These are phyloP conservation scores for Eimeria maxima DNA, from an alignment of 169 alveolate species.

Conservation along the genomic window DNA sequence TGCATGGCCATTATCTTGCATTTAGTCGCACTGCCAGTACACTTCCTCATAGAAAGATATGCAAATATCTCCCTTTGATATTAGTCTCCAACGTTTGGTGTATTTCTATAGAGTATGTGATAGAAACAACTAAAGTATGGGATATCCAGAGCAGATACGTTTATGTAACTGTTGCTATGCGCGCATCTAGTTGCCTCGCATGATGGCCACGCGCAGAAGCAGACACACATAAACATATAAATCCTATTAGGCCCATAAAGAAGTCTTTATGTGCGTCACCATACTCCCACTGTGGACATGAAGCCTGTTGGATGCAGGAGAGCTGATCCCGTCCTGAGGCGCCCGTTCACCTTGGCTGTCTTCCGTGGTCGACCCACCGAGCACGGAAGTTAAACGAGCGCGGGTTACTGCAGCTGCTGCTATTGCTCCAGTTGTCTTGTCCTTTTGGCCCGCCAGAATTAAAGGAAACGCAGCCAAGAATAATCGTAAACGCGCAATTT, in stretches of 20 bases:
- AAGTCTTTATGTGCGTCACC: not conserved
- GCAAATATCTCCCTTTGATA: conserved; percentile 5
- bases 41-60: not conserved
- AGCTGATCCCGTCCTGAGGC: not conserved
- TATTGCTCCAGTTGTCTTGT: conserved; percentile 25
- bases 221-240: conserved; percentile 8
- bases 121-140: not conserved
- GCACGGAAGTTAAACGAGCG: not conserved
- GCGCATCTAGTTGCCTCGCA: not conserved
- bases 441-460: conserved; percentile 1
- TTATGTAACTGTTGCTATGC: not conserved
- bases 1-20: conserved; percentile 39
- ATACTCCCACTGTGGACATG: not conserved
- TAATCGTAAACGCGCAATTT: not conserved
- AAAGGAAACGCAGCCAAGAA: conserved; percentile 34
- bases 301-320: not conserved
- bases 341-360: not conserved
- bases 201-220: not conserved
- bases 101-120: not conserved
- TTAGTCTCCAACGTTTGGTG: not conserved
- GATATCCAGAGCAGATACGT: not conserved
- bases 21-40: not conserved
- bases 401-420: conserved; percentile 42
- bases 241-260: not conserved
- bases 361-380: conserved; percentile 40